Evolutionary conservation across 441 rosid species (phyloP).

Genomic region (Pelargonium fulgidum): DNA sequence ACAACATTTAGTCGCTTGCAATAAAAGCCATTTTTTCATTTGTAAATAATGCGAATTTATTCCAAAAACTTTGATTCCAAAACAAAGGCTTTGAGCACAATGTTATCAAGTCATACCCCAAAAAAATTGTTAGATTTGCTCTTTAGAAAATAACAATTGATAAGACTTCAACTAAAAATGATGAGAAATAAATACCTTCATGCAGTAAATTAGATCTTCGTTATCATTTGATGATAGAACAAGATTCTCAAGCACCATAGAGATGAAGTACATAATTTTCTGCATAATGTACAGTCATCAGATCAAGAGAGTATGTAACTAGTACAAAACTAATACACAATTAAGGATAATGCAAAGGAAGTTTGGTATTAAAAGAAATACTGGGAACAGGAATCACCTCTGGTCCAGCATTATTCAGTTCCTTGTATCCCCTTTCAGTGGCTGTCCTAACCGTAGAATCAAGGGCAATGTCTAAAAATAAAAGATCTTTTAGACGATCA

Average conservation of each 20-base stretch:
- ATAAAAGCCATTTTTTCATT: background rate
- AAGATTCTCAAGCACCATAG: slow-evolving; percentile 88
- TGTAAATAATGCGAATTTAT: background rate
- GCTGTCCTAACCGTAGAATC: slow-evolving; percentile 96
- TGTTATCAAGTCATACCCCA: background rate
- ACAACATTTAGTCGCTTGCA: background rate
- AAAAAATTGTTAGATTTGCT: slow-evolving; percentile 4
- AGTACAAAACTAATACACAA: background rate
- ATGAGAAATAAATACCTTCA: slow-evolving; percentile 50
- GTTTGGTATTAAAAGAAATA: too few relatives aligned
- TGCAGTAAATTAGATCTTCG: slow-evolving; percentile 86
- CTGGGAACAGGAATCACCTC: slow-evolving; percentile 54
- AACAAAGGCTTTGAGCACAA: background rate
- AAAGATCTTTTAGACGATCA: slow-evolving; percentile 83
- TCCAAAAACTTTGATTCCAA: background rate
- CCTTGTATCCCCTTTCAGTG: slow-evolving; percentile 89
- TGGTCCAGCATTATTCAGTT: slow-evolving; percentile 67
- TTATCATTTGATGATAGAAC: slow-evolving; percentile 87
- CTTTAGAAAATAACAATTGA: background rate
- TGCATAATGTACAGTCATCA: slow-evolving; percentile 32
- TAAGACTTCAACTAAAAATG: background rate
- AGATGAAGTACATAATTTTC: slow-evolving; percentile 81
- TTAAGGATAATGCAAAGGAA: slow-evolving; percentile 11
- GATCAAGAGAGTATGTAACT: slow-evolving; percentile 22
- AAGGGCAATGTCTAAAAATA: slow-evolving; percentile 88